These are phyloP conservation scores for Mortierella sp. DNA, from an alignment of 371 early-diverging fungal species.

Conservation along the genomic window DNA sequence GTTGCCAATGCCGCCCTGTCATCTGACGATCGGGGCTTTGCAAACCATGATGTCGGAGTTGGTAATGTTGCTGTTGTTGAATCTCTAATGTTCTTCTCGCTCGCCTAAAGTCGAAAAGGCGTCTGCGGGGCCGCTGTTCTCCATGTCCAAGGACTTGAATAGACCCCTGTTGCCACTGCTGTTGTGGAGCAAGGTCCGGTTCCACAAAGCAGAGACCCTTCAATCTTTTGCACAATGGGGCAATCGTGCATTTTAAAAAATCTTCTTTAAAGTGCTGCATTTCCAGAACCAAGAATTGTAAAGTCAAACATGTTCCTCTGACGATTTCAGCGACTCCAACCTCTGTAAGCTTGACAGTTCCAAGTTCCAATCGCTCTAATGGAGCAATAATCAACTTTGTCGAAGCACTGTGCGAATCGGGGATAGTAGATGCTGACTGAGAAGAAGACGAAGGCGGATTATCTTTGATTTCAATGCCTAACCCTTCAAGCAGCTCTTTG, in stretches of 20 bases:
- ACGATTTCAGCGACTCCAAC: slow-evolving; percentile 31
- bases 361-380: slow-evolving; percentile 40
- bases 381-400: slow-evolving; percentile 26
- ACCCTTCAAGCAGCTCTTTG: slow-evolving; percentile 34
- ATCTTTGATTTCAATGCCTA: slow-evolving; percentile 24
- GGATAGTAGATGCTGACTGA: background rate
- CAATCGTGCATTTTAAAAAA: slow-evolving; percentile 24
- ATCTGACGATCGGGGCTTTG: background rate
- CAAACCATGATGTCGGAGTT: background rate
- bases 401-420: background rate
- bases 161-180: slow-evolving; percentile 4
- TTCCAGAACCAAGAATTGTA: slow-evolving; percentile 31
- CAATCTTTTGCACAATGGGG: slow-evolving; percentile 15
- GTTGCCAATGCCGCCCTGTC: background rate
- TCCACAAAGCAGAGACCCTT: slow-evolving; percentile 26
- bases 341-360: slow-evolving; percentile 27
- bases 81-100: background rate
- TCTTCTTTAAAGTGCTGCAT: slow-evolving; percentile 32
- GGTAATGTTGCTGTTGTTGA: background rate
- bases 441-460: background rate
- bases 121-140: slow-evolving; percentile 5
- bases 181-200: slow-evolving; percentile 10
- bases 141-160: background rate
- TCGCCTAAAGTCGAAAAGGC: slow-evolving; percentile 17
- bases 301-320: slow-evolving; percentile 15